Evolutionary conservation across 306 rosid genomes (phyloP).

Genomic region (Medicago lupulina): DNA sequence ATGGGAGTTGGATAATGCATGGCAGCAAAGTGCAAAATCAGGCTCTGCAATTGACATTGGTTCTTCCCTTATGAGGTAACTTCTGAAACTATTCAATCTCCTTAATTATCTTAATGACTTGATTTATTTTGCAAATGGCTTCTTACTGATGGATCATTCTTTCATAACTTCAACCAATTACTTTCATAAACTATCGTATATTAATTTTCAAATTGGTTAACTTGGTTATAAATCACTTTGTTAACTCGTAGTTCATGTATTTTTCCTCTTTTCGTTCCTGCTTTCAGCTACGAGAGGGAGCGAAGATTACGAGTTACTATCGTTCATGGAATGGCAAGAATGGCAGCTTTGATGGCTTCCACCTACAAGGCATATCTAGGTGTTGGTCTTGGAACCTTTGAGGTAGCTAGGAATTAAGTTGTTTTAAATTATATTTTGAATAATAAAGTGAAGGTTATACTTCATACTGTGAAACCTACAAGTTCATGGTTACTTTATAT

Average conservation of each 20-base stretch:
- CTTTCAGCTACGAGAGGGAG: slow-evolving; percentile 70
- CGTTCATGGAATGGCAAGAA: slow-evolving; percentile 97
- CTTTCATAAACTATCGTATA: no score
- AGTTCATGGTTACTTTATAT: slow-evolving; percentile 30
- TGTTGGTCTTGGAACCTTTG: slow-evolving; percentile 92
- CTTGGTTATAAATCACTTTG: no score
- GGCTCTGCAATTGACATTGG: slow-evolving; percentile 67
- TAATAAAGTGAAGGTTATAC: slow-evolving; percentile 29
- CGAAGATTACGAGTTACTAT: slow-evolving; percentile 81
- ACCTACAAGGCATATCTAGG: slow-evolving; percentile 92
- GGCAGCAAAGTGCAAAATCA: slow-evolving; percentile 59
- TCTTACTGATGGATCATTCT: not conserved
- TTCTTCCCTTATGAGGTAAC: slow-evolving; percentile 75
- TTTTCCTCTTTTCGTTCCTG: slow-evolving; percentile 19
- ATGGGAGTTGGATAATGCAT: slow-evolving; percentile 71
- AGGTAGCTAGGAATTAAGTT: slow-evolving; percentile 54
- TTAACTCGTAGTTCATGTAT: not conserved
- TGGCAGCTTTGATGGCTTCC: slow-evolving; percentile 97
- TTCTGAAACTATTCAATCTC: not conserved
- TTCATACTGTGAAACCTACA: not conserved
- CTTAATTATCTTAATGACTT: not conserved
- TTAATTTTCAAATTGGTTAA: no score
- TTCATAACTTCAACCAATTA: no score
- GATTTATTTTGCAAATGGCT: not conserved
- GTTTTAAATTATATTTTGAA: slow-evolving; percentile 10